phyloP scores from a whole-genome alignment of 2,329 filamentous ascomycete genomes.

The Ceratocystis alfenasii region DNA sequence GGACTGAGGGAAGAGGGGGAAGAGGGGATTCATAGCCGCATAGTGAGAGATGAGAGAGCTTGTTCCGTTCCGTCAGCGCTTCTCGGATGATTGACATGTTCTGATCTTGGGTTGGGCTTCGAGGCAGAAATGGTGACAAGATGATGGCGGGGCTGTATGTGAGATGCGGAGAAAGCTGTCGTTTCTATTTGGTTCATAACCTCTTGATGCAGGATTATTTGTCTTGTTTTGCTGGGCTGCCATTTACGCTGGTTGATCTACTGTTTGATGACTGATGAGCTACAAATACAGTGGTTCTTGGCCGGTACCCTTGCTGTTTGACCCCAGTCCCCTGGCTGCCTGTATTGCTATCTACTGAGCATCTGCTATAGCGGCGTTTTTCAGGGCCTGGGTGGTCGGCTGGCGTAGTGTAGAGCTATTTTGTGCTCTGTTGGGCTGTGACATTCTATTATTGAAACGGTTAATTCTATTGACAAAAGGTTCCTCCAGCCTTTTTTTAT shows the following conservation, averaged over 20 bases:
- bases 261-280: not conserved
- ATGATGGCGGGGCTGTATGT: not conserved
- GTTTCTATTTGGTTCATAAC: not conserved
- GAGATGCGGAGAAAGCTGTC: too few relatives aligned
- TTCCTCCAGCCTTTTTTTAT: not conserved
- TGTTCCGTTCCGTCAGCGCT: not conserved
- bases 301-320: not conserved
- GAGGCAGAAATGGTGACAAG: not conserved
- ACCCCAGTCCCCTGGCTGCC: not conserved
- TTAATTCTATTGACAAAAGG: not conserved
- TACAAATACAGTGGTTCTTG: not conserved
- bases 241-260: not conserved
- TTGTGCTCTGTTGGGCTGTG: not conserved
- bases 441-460: not conserved
- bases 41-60: not conserved
- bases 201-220: not conserved
- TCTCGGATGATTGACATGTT: not conserved
- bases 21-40: not conserved
- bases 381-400: not conserved
- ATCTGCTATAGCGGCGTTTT: slow-evolving; percentile 1
- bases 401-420: not conserved
- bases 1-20: not conserved
- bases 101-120: not conserved
- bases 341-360: not conserved
- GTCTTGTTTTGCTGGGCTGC: not conserved